Conservation (phyloP, 306 rosid genomes). For the Lotus japonicus region DNA sequence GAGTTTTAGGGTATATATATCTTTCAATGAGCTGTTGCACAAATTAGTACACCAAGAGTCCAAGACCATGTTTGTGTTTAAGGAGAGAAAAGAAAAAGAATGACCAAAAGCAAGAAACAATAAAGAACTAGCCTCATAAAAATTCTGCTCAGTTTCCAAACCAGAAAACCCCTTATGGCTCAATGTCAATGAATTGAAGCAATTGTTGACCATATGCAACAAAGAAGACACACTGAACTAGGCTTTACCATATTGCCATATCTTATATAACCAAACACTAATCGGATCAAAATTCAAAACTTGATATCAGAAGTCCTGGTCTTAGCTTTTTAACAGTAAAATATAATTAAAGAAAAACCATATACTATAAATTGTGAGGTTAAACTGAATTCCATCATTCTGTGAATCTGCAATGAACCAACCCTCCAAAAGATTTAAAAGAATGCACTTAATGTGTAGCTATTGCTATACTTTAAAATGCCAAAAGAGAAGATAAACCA, state of each 20-base stretch:
- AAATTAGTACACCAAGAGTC: neutral
- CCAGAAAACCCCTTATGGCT: neutral
- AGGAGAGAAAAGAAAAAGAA: neutral
- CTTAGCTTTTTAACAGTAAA: neutral
- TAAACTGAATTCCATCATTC: neutral
- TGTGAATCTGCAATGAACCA: neutral
- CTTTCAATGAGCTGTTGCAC: neutral
- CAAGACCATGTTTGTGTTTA: neutral
- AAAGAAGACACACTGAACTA: neutral
- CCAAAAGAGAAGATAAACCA: neutral
- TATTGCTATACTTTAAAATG: neutral
- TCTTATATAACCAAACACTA: slow-evolving; percentile 4
- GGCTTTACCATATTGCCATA: neutral
- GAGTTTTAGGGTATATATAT: neutral
- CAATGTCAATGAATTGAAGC: neutral
- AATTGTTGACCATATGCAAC: neutral
- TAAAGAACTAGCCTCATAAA: no score
- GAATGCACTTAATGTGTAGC: neutral
- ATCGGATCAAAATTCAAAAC: slow-evolving; percentile 3
- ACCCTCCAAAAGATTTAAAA: neutral
- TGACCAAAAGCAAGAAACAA: no score
- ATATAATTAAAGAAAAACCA: neutral
- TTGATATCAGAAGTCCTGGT: neutral
- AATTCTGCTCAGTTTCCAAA: slow-evolving; percentile 6
- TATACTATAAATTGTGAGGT: neutral